Evolutionary conservation across 768 basidiomycete genomes (phyloP), one percentile per base, ranked within the genome.

Genomic region (Scleroderma citrinum): DNA sequence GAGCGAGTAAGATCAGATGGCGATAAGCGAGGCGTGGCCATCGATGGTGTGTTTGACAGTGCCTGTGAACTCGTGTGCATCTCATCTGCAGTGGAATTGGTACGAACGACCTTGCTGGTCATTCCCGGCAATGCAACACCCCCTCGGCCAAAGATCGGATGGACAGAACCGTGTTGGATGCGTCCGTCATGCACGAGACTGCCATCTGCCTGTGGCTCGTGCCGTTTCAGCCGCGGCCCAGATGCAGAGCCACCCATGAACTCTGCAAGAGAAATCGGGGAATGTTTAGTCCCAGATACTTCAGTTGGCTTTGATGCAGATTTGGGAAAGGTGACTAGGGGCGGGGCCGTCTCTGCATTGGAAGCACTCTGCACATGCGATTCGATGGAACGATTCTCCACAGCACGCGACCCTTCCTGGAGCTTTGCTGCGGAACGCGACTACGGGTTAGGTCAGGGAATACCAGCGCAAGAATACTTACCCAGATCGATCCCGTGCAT

Each of bases 201-300:
- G 10, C 75, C 74, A 66, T 91, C 80, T 56, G 72, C 72, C 61
- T 91, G 89, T 4, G 87, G 82, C 16, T 82, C 80, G 57, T 82
- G 87, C 49, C 74, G 78, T 54, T 77, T 89, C 37, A 92, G 73
- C 32, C 83, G 75, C 3, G 87, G 87, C 20, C 87, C 89, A 37
- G 80, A 76, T 13, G 83, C 87, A 23, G 74, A 78, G 7, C 89
- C 87, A 32, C 89, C 89, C 56, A 91, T 91, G 62, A 91, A 88
- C 2, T 83, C 77, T 0, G 89, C 88, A 23, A 91, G 75, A 2
- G 89, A 92, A 8, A 85, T 81, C 11, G 81, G 71, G 36, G 76
- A 71, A 3, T 73, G 52, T 45, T 67, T 74, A 40, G 14, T 11
- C 17, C 56, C 54, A 5, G 52, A 47, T 14, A 51, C 42, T 38